phyloP scores from a whole-genome alignment of 2,329 filamentous ascomycete genomes.

The Pseudocercospora vitis region DNA sequence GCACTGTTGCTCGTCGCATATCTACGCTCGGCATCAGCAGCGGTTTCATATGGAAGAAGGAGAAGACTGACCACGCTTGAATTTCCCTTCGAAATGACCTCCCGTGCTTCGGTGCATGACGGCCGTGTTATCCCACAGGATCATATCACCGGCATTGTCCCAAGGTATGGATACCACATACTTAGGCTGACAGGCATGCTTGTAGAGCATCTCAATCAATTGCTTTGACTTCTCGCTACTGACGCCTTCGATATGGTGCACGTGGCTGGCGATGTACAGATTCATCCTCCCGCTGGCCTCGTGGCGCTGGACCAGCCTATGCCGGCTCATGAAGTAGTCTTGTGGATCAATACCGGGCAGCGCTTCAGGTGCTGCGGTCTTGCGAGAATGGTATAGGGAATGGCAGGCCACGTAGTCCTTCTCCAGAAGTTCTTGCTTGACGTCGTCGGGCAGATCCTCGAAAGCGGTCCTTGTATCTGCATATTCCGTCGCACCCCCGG shows the following conservation, averaged over 20 bases:
- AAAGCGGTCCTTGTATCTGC: slow-evolving; percentile 56
- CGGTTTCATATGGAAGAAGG: not conserved
- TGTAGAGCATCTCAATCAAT: slow-evolving; percentile 46
- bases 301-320: slow-evolving; percentile 54
- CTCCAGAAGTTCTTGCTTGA: slow-evolving; percentile 40
- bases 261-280: slow-evolving; percentile 55
- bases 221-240: slow-evolving; percentile 38
- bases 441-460: slow-evolving; percentile 44
- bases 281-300: slow-evolving; percentile 54
- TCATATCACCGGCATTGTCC: slow-evolving; percentile 51
- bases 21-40: slow-evolving; percentile 47
- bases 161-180: slow-evolving; percentile 52
- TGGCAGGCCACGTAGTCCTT: slow-evolving; percentile 52
- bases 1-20: slow-evolving; percentile 58
- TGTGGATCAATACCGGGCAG: slow-evolving; percentile 49
- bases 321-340: slow-evolving; percentile 43
- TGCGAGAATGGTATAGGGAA: slow-evolving; percentile 55
- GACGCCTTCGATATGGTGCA: slow-evolving; percentile 54
- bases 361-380: slow-evolving; percentile 52
- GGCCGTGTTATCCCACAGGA: slow-evolving; percentile 61
- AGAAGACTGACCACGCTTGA: slow-evolving; percentile 17
- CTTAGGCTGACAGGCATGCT: slow-evolving; percentile 51
- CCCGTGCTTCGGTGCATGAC: slow-evolving; percentile 56
- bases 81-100: slow-evolving; percentile 51
- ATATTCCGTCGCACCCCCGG: slow-evolving; percentile 55